Percentiles rank a stretch among this genome's conserved stretches.
phyloP scores from a whole-genome alignment of 108 stramenopile genomes.

The Cyclotella distinguenda region DNA sequence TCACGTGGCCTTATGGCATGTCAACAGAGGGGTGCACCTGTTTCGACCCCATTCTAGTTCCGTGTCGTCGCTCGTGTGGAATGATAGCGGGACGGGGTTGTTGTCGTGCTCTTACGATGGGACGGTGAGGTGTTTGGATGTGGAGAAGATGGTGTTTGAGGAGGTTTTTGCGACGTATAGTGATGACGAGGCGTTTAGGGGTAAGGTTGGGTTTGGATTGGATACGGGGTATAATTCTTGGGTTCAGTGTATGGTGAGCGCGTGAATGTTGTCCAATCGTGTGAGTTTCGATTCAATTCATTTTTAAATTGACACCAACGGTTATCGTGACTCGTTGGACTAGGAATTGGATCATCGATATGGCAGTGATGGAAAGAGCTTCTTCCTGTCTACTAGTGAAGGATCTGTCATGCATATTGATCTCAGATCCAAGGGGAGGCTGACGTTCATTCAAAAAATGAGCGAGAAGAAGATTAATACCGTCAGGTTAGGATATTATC shows the following conservation, averaged over 20 bases:
- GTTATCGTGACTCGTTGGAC: not conserved
- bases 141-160: slow-evolving; percentile 52
- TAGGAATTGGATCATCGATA: slow-evolving; percentile 56
- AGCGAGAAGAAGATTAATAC: slow-evolving; percentile 86
- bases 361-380: slow-evolving; percentile 49
- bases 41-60: slow-evolving; percentile 66
- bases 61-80: slow-evolving; percentile 63
- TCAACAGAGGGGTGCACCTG: slow-evolving; percentile 61
- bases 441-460: slow-evolving; percentile 61
- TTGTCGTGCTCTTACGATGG: slow-evolving; percentile 78
- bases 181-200: slow-evolving; percentile 58
- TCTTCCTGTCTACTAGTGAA: slow-evolving; percentile 77
- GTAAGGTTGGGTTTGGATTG: slow-evolving; percentile 61
- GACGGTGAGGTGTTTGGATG: slow-evolving; percentile 65
- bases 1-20: slow-evolving; percentile 77
- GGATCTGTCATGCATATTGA: slow-evolving; percentile 78
- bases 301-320: not conserved
- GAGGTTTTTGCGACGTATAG: slow-evolving; percentile 83
- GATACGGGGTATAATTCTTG: slow-evolving; percentile 64
- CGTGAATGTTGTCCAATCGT: not conserved
- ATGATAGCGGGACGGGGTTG: slow-evolving; percentile 41
- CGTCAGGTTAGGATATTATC: slow-evolving; percentile 57
- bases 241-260: slow-evolving; percentile 60
- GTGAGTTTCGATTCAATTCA: not conserved
- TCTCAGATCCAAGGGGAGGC: slow-evolving; percentile 48